Conservation (phyloP, 2,329 filamentous ascomycete genomes). For the Trichoderma citrinoviride region DNA sequence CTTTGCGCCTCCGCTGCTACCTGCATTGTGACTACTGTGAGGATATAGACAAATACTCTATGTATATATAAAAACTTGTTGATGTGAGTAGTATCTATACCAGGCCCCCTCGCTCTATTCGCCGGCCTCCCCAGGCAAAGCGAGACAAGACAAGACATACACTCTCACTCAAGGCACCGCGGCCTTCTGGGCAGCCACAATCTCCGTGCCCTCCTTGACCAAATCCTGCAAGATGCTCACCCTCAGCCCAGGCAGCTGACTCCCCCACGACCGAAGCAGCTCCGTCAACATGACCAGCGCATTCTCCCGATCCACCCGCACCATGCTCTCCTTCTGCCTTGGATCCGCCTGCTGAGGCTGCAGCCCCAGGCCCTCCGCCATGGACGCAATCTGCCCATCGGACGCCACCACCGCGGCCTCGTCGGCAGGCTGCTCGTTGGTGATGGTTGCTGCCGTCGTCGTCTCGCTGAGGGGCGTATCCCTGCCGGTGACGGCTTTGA, state of each 20-base stretch:
- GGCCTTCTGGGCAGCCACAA: constrained; percentile 36
- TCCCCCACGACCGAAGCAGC: constrained; percentile 46
- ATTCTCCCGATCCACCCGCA: constrained; percentile 58
- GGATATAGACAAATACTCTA: no score
- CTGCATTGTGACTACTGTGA: background rate
- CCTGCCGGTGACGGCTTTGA: constrained; percentile 49
- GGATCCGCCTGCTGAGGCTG: constrained; percentile 50
- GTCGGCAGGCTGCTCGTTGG: constrained; percentile 21
- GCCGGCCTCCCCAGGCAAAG: background rate
- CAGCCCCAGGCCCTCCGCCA: constrained; percentile 39
- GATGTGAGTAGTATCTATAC: background rate
- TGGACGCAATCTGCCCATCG: constrained; percentile 25
- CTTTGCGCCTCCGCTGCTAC: background rate
- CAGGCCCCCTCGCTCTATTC: background rate
- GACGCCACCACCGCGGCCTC: constrained; percentile 18
- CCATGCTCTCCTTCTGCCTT: constrained; percentile 44
- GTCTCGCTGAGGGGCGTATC: constrained; percentile 23
- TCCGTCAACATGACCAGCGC: constrained; percentile 58
- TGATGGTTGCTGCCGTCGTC: constrained; percentile 9
- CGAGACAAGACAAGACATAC: background rate
- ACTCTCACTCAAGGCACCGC: background rate
- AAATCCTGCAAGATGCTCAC: constrained; percentile 47
- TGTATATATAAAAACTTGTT: background rate
- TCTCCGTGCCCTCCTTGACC: constrained; percentile 49
- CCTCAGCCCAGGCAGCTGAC: constrained; percentile 41